phyloP scores from a whole-genome alignment of 768 basidiomycete species.

The Thelephora aurantiotincta region DNA sequence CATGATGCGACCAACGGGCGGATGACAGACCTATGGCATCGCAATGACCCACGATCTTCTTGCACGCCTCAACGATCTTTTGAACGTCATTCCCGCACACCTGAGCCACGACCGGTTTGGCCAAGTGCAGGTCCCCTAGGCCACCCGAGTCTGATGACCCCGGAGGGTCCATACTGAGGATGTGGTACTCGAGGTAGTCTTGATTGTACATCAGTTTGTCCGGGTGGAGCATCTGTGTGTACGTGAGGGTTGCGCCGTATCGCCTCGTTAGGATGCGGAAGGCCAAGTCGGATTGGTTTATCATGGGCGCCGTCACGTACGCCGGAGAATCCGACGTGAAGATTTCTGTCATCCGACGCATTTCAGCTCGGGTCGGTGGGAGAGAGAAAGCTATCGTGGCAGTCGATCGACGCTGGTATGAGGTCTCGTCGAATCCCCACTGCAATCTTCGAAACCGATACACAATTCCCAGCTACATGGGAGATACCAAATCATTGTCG shows the following conservation, averaged over 20 bases:
- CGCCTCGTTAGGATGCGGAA: conserved; percentile 48
- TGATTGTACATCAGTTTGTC: conserved; percentile 45
- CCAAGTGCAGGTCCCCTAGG: not conserved
- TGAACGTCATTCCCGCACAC: conserved; percentile 62
- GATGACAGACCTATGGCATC: conserved; percentile 49
- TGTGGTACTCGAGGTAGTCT: conserved; percentile 50
- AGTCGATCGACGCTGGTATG: too few relatives aligned
- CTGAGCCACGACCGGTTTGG: conserved; percentile 50
- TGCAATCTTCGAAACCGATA: too few relatives aligned
- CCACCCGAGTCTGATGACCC: conserved; percentile 1
- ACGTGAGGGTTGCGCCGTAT: conserved; percentile 53
- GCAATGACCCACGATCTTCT: conserved; percentile 42
- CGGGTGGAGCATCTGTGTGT: conserved; percentile 68
- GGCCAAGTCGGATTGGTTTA: conserved; percentile 68
- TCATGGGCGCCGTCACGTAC: conserved; percentile 59
- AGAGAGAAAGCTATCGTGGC: too few relatives aligned
- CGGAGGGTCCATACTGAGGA: conserved; percentile 34
- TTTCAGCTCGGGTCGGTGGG: too few relatives aligned
- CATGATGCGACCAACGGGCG: not conserved
- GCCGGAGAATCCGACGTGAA: conserved; percentile 9
- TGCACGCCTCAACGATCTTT: conserved; percentile 42
- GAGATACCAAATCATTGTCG: too few relatives aligned
- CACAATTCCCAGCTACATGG: too few relatives aligned
- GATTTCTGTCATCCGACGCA: not conserved
- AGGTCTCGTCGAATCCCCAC: too few relatives aligned